Percentiles rank a stretch among this genome's conserved stretches.
These are phyloP conservation scores for Micractinium conductrix DNA, from an alignment of 139 green algal genomes.

Conservation along the genomic window DNA sequence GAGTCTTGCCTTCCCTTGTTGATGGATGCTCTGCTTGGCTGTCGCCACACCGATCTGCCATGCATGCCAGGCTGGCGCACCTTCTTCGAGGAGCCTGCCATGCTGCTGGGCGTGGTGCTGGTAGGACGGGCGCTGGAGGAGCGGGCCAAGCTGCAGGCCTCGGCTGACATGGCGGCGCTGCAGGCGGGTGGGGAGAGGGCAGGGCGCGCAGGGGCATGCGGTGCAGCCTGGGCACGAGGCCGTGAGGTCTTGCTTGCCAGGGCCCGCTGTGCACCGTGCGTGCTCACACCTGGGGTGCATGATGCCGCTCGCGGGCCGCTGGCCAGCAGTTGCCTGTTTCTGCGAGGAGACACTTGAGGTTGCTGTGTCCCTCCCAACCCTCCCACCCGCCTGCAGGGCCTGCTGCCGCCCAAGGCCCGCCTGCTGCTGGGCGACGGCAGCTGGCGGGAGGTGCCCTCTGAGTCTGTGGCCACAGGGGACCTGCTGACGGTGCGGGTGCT, in stretches of 20 bases:
- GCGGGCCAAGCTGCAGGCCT: conserved; percentile 90
- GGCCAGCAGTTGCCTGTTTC: no score
- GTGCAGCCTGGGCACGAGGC: no score
- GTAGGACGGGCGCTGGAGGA: conserved; percentile 92
- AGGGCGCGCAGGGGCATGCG: no score
- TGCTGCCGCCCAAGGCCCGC: conserved; percentile 85
- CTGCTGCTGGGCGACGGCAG: conserved; percentile 65
- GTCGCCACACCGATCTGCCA: conserved; percentile 33
- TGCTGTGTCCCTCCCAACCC: background rate
- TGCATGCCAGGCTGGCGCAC: conserved; percentile 81
- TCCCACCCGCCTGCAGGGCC: conserved; percentile 56
- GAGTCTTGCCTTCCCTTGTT: no score
- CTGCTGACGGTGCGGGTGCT: conserved; percentile 79
- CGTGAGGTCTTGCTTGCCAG: no score
- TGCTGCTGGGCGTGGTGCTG: conserved; percentile 96
- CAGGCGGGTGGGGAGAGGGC: conserved; percentile 48
- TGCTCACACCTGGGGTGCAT: no score
- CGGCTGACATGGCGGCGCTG: conserved; percentile 91
- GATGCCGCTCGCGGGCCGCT: no score
- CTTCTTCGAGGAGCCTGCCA: conserved; percentile 99
- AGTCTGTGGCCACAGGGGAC: conserved; percentile 72
- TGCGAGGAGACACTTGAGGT: no score
- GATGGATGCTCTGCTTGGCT: background rate
- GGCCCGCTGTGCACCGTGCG: no score
- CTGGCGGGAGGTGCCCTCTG: conserved; percentile 71